phyloP scores from a whole-genome alignment of 73 alveolate species.

The Paramecium octaurelia region DNA sequence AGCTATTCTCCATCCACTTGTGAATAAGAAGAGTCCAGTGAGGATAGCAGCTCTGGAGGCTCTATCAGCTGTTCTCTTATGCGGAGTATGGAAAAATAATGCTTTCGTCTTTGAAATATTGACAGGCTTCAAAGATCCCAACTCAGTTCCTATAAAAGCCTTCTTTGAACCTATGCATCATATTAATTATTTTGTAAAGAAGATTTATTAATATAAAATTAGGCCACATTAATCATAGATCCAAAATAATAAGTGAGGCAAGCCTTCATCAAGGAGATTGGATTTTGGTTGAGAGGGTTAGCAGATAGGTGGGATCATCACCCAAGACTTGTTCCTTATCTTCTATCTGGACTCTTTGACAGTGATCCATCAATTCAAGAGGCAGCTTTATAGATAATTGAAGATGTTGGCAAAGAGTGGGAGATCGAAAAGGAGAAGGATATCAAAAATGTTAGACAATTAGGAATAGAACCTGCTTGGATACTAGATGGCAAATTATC shows the following conservation, averaged over 20 bases:
- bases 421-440: constrained; percentile 96
- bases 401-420: constrained; percentile 91
- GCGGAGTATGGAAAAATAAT: constrained; percentile 64
- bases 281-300: constrained; percentile 83
- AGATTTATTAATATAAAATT: not conserved
- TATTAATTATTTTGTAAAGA: constrained; percentile 80
- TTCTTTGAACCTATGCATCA: constrained; percentile 93
- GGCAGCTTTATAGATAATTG: constrained; percentile 82
- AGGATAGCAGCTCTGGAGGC: constrained; percentile 63
- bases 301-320: constrained; percentile 97
- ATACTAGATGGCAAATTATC: constrained; percentile 76
- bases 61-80: constrained; percentile 12
- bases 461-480: constrained; percentile 94
- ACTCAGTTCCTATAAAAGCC: constrained; percentile 95
- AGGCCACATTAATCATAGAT: constrained; percentile 91
- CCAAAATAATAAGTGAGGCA: constrained; percentile 85
- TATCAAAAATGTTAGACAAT: constrained; percentile 89
- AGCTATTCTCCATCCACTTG: constrained; percentile 50
- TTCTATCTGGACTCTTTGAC: constrained; percentile 93
- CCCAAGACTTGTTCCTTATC: constrained; percentile 94
- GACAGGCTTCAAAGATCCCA: constrained; percentile 98
- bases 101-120: constrained; percentile 62
- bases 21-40: constrained; percentile 42
- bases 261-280: constrained; percentile 85
- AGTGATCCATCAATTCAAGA: constrained; percentile 85